These are phyloP conservation scores for Mycena leptocephala DNA, from an alignment of 768 basidiomycete species.

Conservation along the genomic window DNA sequence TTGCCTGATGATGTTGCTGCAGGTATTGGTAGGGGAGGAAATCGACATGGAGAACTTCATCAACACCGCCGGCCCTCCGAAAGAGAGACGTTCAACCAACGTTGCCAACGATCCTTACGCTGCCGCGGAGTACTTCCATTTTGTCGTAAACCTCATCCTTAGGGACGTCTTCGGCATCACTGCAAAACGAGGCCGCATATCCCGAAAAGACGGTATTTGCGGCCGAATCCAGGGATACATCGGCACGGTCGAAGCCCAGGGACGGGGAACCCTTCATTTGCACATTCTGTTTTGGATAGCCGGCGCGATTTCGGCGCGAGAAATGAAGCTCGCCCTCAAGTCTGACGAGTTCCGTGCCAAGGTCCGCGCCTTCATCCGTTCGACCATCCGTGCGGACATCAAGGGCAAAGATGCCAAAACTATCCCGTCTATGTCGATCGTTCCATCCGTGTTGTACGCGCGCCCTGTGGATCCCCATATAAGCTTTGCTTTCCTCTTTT, in stretches of 20 bases:
- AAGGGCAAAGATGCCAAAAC: constrained; percentile 8
- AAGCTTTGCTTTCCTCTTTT: too few relatives aligned
- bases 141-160: constrained; percentile 49
- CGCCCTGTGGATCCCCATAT: neutral
- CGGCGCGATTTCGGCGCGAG: constrained; percentile 42
- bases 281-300: constrained; percentile 59
- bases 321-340: constrained; percentile 41
- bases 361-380: constrained; percentile 47
- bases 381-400: constrained; percentile 51
- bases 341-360: constrained; percentile 44
- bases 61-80: constrained; percentile 41
- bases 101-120: constrained; percentile 59
- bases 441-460: neutral
- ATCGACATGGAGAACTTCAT: constrained; percentile 61
- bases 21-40: constrained; percentile 58
- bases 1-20: too few relatives aligned
- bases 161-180: constrained; percentile 51
- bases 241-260: constrained; percentile 59
- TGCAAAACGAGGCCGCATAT: constrained; percentile 20
- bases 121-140: constrained; percentile 59
- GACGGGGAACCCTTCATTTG: constrained; percentile 56
- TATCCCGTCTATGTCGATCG: neutral
- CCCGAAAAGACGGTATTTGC: constrained; percentile 48
- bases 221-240: constrained; percentile 51
- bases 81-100: constrained; percentile 34